These are phyloP conservation scores for Leccinum incarnatum DNA, from an alignment of 768 basidiomycete genomes.

Conservation along the genomic window DNA sequence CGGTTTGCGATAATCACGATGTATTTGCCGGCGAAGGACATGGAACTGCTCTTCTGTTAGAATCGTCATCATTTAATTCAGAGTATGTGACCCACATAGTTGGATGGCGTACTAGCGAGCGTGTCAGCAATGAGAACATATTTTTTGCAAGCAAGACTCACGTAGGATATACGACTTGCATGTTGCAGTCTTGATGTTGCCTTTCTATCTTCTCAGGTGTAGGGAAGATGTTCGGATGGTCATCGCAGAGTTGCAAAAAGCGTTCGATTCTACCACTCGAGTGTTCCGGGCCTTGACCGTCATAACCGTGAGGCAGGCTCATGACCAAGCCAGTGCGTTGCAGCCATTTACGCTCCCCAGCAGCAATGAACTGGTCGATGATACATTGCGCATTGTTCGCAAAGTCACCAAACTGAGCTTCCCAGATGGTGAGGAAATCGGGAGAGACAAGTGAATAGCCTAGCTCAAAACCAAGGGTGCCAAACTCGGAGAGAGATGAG, in stretches of 20 bases:
- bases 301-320: constrained; percentile 91
- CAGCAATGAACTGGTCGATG: constrained; percentile 98
- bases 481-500: constrained; percentile 94
- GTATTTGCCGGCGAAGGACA: constrained; percentile 93
- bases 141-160: constrained; percentile 37
- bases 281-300: constrained; percentile 98
- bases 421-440: constrained; percentile 91
- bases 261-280: constrained; percentile 94
- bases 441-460: constrained; percentile 98
- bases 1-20: constrained; percentile 98
- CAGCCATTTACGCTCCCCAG: constrained; percentile 97
- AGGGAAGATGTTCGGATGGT: constrained; percentile 91
- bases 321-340: constrained; percentile 91
- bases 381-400: constrained; percentile 97
- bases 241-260: constrained; percentile 97
- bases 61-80: constrained; percentile 2
- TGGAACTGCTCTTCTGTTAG: constrained; percentile 63
- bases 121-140: constrained; percentile 6
- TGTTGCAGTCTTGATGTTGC: constrained; percentile 98
- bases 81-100: constrained; percentile 55
- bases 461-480: constrained; percentile 93
- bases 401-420: constrained; percentile 98
- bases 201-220: constrained; percentile 85
- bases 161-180: constrained; percentile 99
- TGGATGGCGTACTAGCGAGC: constrained; percentile 78